A percentile compares a stretch with the other conserved stretches of the same genome.
Evolutionary conservation across 2,329 filamentous ascomycete species (phyloP).

Genomic region (Magnaporthiopsis rhizophila): DNA sequence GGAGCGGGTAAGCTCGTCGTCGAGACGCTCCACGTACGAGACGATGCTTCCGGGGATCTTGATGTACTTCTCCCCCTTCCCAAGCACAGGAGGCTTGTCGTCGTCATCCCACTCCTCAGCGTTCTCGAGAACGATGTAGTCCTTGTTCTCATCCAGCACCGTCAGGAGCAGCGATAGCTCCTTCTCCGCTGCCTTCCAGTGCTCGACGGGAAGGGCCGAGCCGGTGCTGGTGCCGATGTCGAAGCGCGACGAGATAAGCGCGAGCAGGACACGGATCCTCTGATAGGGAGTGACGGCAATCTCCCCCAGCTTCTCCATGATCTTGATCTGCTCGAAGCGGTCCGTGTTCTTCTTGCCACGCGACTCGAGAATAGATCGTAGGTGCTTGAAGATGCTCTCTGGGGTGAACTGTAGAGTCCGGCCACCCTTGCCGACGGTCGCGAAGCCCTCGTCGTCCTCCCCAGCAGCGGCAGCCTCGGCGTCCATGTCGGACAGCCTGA

Average conservation of each 20-base stretch:
- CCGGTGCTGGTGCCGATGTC: slow-evolving; percentile 74
- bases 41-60: slow-evolving; percentile 90
- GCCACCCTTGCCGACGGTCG: slow-evolving; percentile 80
- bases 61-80: slow-evolving; percentile 69
- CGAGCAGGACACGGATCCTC: slow-evolving; percentile 83
- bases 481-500: slow-evolving; percentile 36
- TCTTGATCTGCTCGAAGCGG: slow-evolving; percentile 84
- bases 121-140: slow-evolving; percentile 80
- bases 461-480: slow-evolving; percentile 36
- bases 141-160: slow-evolving; percentile 68
- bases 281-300: slow-evolving; percentile 90
- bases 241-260: slow-evolving; percentile 87
- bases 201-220: slow-evolving; percentile 83
- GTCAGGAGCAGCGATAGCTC: slow-evolving; percentile 73
- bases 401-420: slow-evolving; percentile 87
- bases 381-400: slow-evolving; percentile 96
- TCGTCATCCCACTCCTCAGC: slow-evolving; percentile 99
- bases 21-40: slow-evolving; percentile 87
- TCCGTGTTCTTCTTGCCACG: slow-evolving; percentile 99
- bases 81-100: slow-evolving; percentile 76
- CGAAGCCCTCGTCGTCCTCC: slow-evolving; percentile 79
- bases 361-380: slow-evolving; percentile 87
- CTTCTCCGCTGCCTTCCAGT: slow-evolving; percentile 91
- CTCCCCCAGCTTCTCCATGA: slow-evolving; percentile 93
- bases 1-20: slow-evolving; percentile 96